Base-by-base conservation (phyloP, 192 early-diverging fungal genomes). In the Podila epigama region DNA sequence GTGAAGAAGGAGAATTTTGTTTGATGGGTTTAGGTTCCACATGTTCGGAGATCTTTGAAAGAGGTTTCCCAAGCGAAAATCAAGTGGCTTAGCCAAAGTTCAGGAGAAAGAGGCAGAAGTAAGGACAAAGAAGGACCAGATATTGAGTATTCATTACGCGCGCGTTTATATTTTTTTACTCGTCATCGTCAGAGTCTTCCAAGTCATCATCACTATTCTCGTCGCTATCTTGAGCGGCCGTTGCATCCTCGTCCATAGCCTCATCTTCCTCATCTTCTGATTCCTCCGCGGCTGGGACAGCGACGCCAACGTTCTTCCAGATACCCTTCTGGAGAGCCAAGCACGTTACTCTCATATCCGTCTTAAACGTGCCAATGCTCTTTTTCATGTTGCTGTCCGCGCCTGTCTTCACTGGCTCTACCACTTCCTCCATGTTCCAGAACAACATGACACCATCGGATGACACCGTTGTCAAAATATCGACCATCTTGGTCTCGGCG, bases 401-500 rank as follows among this genome's bases (percentile, higher is more conserved):
- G 0, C 68, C 42, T 0, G 40, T 36, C 15, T 59, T 66, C 28
- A 65, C 61, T 6, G 64, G 54, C 13, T 33, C 37, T 9, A 84
- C 59, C 18, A 58, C 63, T 25, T 70, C 73, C 44, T 84, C 83
- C 50, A 93, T 41, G 66, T 86, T 86, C 93, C 93, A 94, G 31
- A 82, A 71, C 66, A 89, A 88, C 54, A 94, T 85, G 0, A 79
- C 57, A 48, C 93, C 93, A 68, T 94, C 92, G 0, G 93, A 92
- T 1, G 93, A 93, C 22, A 85, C 83, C 41, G 81, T 80, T 7
- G 54, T 48, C 41, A 66, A 55, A 10, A 78, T n/a, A 42, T 79
- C 64, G 0, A 68, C 37, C 37, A 79, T 66, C 65, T 66, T 66
- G 42, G 63, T 62, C 29, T 31, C 51, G 4, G 64, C 37, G 22